These are phyloP conservation scores for Ceraceosorus guamensis DNA, from an alignment of 1,284 basidiomycete species.

Conservation along the genomic window DNA sequence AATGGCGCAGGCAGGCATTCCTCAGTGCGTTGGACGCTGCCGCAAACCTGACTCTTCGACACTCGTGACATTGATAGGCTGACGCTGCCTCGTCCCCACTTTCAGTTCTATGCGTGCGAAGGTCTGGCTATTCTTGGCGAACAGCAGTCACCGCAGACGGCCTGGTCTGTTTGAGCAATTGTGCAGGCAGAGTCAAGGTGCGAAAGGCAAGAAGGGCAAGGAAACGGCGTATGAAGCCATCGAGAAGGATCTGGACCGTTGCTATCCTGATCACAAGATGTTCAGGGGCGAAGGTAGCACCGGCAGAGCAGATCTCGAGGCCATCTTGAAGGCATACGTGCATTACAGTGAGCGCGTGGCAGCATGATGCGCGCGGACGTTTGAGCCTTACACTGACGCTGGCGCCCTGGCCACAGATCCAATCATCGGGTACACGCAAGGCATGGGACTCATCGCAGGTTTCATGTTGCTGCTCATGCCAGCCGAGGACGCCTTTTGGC, in stretches of 20 bases:
- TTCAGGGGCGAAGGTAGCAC: conserved; percentile 36
- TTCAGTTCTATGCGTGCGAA: conserved; percentile 35
- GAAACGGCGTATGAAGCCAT: conserved; percentile 37
- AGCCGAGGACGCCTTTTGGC: conserved; percentile 87
- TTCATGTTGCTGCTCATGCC: conserved; percentile 72
- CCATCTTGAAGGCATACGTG: conserved; percentile 43
- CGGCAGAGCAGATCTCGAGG: conserved; percentile 39
- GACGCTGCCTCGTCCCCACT: too few relatives aligned
- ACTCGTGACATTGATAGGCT: too few relatives aligned
- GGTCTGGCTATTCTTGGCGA: conserved; percentile 44
- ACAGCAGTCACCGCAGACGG: conserved; percentile 26
- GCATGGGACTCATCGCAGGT: conserved; percentile 68
- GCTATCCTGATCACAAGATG: conserved; percentile 33
- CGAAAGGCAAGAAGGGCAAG: conserved; percentile 27
- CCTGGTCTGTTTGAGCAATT: conserved; percentile 41
- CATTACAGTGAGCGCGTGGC: conserved; percentile 56
- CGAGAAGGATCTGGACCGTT: conserved; percentile 44
- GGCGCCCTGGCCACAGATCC: conserved; percentile 37
- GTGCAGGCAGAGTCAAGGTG: conserved; percentile 26
- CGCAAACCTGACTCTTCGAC: too few relatives aligned
- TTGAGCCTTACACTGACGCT: background rate
- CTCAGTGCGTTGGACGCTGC: too few relatives aligned
- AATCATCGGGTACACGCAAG: conserved; percentile 52
- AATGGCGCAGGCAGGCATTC: conserved; percentile 69
- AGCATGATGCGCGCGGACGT: too few relatives aligned